Evolutionary conservation across 2,329 filamentous ascomycete genomes (phyloP), one percentile per base, ranked within the genome.

Genomic region (Hypoxylon sp.): DNA sequence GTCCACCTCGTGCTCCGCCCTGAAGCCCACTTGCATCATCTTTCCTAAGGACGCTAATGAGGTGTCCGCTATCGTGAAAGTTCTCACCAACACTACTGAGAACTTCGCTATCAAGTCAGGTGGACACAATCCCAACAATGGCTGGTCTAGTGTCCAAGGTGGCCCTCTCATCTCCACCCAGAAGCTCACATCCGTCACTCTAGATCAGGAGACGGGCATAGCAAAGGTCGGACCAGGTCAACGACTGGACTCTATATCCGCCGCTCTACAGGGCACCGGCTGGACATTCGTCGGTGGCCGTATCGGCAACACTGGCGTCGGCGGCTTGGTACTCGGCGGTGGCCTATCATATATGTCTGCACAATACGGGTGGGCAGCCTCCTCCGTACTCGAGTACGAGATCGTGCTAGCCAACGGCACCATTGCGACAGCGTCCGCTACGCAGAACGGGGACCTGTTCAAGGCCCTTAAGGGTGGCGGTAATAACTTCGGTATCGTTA

Each of bases 91-190:
- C 43, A 79, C 79, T 30, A 73, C 77, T 3, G 82, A 81, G 51
- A 73, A 67, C 3, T 88, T 88, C 67, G 85, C 85, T 6, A 76
- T 86, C 65, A 84, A 85, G 64, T 83, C 82, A n/a, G 86, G 85
- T 17, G 86, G 86, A 0, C 85, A 88, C 73, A 84, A 82, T 56
- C 82, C 84, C 4, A 85, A 86, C 70, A 77, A 81, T 10, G 81
- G 82, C 59, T 82, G 80, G 34, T 80, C 84, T 0, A 87, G 80
- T 66, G 82, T 84, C 37, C 71, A 79, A 6, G 79, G 75, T 0
- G 84, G 83, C 0, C 75, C 84, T 0, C 72, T 84, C 8, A 81
- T 88, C 59, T 84, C 84, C 7, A 77, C 84, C 10, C 76, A 76
- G 56, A 72, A 79, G 13, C 76, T 82, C n/a, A 73, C 83, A 39